These are phyloP conservation scores for Acanthamoeba royreba DNA, from an alignment of 208 protist genomes.

Conservation along the genomic window DNA sequence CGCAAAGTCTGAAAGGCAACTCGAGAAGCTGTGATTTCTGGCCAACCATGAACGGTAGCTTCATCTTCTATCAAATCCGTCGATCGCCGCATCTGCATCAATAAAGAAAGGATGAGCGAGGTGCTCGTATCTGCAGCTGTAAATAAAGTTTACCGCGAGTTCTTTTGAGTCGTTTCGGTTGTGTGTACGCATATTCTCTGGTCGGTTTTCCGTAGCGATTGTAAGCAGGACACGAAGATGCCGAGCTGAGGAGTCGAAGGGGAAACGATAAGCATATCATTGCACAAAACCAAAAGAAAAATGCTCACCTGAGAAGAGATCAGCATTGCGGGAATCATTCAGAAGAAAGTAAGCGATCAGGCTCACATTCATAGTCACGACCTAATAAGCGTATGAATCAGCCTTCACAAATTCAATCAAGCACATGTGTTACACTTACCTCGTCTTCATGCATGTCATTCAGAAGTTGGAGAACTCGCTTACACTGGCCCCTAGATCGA, in stretches of 20 bases:
- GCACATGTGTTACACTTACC: neutral
- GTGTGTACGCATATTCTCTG: neutral
- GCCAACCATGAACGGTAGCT: neutral
- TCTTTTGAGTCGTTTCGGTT: neutral
- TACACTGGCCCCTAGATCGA: neutral
- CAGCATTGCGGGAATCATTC: neutral
- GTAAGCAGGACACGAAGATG: neutral
- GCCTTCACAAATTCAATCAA: neutral
- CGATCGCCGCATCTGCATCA: neutral
- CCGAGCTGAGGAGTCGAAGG: neutral
- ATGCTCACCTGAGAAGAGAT: neutral
- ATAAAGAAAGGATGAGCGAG: neutral
- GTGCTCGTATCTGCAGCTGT: neutral
- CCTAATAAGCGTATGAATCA: neutral
- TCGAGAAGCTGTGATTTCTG: neutral
- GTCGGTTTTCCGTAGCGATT: neutral
- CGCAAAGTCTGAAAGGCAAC: neutral
- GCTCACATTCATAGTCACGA: neutral
- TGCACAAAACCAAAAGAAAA: neutral
- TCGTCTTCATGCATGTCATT: neutral
- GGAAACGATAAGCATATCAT: neutral
- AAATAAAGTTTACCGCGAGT: neutral
- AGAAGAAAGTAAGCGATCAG: neutral
- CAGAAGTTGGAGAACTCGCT: neutral
- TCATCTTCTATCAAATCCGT: neutral